Evolutionary conservation across 1,284 basidiomycete species (phyloP), one percentile per base, ranked within the genome.

Genomic region (Papiliotrema fonsecae): DNA sequence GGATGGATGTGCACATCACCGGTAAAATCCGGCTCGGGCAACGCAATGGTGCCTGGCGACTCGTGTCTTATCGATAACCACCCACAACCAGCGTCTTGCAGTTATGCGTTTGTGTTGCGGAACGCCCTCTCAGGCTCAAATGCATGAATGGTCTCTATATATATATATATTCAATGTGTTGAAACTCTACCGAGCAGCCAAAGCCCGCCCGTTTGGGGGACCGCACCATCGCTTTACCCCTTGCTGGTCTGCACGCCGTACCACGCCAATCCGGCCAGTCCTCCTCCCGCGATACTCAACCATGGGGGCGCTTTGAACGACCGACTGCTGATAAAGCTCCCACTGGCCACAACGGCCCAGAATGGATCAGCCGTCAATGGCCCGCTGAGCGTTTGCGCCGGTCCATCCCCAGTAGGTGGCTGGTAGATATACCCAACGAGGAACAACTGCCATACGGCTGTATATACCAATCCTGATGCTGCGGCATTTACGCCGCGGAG

Each of bases 401-500:
- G 41, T 32, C 46, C 41, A 31, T 35, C 42, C 31, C 41, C 49
- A 24, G 49, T 21, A 73, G 72, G 69, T 71, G 60, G 50, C 32
- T 56, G 45, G 42, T 67, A 65, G 32, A 67, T 63, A 50, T 65
- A 67, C 14, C 64, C 59, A 44, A 66, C 73, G n/a, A 67, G 54
- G 52, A 67, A 81, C 27, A 81, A 69, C 45, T 78, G 75, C 65
- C 78, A 80, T 1, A 81, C 78, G 4, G 80, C 79, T 0, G 78
- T 79, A 51, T 74, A 81, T 14, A 82, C 77, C 28, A 82, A 69
- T 0, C 80, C 81, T 10, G 79, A 74, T 0, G 81, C 81, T 4
- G 77, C 73, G 4, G 80, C 79, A 54, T 81, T 81, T 5, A 82
- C 69, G 3, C 80, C 81, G 42, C 80, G 69, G 31, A 82, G 58